A percentile compares a stretch with the other conserved stretches of the same genome.
Evolutionary conservation across 2,329 filamentous ascomycete genomes (phyloP).

Genomic region (Canariomyces notabilis): DNA sequence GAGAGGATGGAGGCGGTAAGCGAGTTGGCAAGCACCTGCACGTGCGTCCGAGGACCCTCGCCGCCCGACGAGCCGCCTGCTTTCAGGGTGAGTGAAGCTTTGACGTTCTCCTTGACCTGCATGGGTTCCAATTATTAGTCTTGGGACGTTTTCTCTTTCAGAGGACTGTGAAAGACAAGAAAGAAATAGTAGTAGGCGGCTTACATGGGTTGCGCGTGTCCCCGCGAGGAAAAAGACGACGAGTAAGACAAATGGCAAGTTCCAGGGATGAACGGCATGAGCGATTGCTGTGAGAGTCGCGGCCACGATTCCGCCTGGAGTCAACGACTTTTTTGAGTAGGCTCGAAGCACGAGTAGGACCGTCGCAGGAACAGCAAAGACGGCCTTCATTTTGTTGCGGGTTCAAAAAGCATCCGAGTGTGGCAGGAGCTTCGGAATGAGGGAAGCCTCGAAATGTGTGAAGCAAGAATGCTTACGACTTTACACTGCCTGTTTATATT

Average conservation of each 20-base stretch:
- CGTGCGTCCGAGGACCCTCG: conserved; percentile 75
- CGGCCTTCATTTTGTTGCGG: conserved; percentile 49
- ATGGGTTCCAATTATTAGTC: conserved; percentile 18
- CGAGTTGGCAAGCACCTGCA: conserved; percentile 89
- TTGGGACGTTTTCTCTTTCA: not conserved
- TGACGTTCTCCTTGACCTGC: conserved; percentile 81
- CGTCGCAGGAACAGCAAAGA: conserved; percentile 54
- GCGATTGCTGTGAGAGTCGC: conserved; percentile 69
- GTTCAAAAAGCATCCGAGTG: no score
- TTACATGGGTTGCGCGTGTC: conserved; percentile 75
- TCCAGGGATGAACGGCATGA: conserved; percentile 91
- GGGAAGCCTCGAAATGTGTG: no score
- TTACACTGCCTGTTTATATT: no score
- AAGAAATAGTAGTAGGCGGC: not conserved
- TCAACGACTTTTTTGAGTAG: conserved; percentile 70
- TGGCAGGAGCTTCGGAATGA: no score
- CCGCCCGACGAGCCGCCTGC: conserved; percentile 68
- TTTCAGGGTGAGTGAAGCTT: conserved; percentile 73
- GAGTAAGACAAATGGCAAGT: conserved; percentile 80
- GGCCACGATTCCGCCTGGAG: conserved; percentile 65
- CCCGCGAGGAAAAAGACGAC: conserved; percentile 83
- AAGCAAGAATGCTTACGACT: no score
- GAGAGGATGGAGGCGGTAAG: conserved; percentile 64
- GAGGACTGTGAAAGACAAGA: conserved; percentile 11
- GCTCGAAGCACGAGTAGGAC: conserved; percentile 61